Evolutionary conservation across 441 rosid species (phyloP).

Genomic region (Erysimum cheiri): DNA sequence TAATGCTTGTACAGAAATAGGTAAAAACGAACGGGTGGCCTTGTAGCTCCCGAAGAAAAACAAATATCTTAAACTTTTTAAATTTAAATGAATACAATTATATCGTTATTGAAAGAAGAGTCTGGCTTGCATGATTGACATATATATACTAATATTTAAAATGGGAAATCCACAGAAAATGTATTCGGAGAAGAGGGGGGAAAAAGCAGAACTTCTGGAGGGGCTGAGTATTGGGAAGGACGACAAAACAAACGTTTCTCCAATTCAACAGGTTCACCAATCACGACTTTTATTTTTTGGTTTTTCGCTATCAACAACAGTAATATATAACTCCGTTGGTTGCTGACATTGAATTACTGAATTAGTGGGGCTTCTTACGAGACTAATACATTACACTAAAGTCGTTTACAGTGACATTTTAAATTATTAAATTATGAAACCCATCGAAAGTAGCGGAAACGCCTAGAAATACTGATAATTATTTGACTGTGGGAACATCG

Average conservation of each 20-base stretch:
- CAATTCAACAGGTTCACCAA: slow-evolving; percentile 64
- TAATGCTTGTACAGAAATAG: not conserved
- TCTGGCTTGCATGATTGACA: slow-evolving; percentile 33
- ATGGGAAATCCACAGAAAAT: slow-evolving; percentile 57
- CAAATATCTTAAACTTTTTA: not conserved
- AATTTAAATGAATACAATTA: not conserved
- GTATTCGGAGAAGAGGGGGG: slow-evolving; percentile 63
- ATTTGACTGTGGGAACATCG: too few relatives aligned
- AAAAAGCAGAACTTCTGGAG: slow-evolving; percentile 65
- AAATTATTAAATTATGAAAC: too few relatives aligned
- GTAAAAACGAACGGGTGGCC: not conserved
- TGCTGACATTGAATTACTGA: not conserved
- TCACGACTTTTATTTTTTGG: not conserved
- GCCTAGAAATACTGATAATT: too few relatives aligned
- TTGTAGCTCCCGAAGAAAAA: not conserved
- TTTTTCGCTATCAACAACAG: not conserved
- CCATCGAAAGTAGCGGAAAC: too few relatives aligned
- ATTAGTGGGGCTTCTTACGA: not conserved
- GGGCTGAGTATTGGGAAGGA: slow-evolving; percentile 57
- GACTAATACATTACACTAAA: not conserved
- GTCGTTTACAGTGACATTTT: not conserved
- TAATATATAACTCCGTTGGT: not conserved
- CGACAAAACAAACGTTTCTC: slow-evolving; percentile 50
- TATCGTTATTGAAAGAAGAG: slow-evolving; percentile 14
- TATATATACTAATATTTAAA: not conserved